Base-by-base conservation (phyloP, 306 rosid genomes). In the Castanea crenata region DNA sequence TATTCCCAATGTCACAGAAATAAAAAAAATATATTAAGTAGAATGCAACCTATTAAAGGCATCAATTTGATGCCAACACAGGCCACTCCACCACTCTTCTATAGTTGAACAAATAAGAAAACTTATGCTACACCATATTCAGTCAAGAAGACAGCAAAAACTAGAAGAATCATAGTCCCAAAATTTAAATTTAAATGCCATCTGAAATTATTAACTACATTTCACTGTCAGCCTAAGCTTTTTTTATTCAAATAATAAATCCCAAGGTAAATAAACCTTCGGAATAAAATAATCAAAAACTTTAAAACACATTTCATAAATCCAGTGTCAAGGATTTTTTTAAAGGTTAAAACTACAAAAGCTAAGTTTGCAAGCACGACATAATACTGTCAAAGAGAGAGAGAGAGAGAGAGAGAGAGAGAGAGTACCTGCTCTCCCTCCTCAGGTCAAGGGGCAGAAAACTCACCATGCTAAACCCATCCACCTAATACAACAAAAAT, bases 381-480 rank as follows among this genome's bases (percentile, higher is more conserved):
- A 58, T 58, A 58, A 58, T 68, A 57, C 52, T 21, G 67, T 55
- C 62, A 73, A 75, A 23, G 16, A 74, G 71, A 51, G 59, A 32
- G 16, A 25, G 44, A 38, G 72, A 70, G 44, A 38, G 72, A 70
- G 72, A 64, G 19, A 68, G 29, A 61, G 5, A 83, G 58, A 75
- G 74, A 72, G 61, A 3, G 11, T 80, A 91, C 98, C 98, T 94
- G 84, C 81, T 91, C 27, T 92, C 91, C 86, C 91, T 90, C 90
- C 93, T 91, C 95, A 92, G 86, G 88, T 92, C 93, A 64, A 92
- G 93, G 31, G 93, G 95, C 80, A 91, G 59, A 83, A 94, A 92
- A 84, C 93, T 92, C 86, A 90, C 93, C 94, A 86, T 86, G 87
- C 86, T 87, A 71, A 85, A 88, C 38, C 84, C 90, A 38, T 86